These are phyloP conservation scores for Planoprotostelium fungivorum DNA, from an alignment of 78 protist genomes.

Conservation along the genomic window DNA sequence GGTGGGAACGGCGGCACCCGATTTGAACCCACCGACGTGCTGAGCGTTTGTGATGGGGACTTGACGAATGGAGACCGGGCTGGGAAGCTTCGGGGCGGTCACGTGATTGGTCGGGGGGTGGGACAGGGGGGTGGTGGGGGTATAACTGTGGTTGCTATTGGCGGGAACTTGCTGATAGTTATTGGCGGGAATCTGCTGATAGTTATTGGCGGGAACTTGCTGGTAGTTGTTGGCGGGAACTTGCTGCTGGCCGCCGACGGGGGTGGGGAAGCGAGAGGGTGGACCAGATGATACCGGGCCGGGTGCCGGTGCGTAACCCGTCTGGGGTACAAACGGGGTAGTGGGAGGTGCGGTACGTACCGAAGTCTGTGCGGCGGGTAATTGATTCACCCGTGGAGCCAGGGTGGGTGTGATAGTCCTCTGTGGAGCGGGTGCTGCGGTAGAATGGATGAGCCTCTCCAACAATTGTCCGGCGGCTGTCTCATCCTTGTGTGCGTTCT, in stretches of 20 bases:
- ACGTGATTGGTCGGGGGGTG: neutral
- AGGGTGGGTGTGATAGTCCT: neutral
- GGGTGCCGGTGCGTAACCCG: too few species aligned
- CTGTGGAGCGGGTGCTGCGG: neutral
- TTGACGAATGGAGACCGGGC: neutral
- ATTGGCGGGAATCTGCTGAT: too few species aligned
- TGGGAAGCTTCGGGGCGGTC: neutral
- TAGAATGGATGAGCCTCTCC: neutral
- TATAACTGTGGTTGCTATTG: too few species aligned
- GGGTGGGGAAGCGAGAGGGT: too few species aligned
- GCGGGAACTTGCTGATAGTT: too few species aligned
- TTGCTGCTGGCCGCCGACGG: too few species aligned
- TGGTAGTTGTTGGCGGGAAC: too few species aligned
- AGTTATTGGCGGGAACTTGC: too few species aligned
- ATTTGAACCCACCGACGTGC: neutral
- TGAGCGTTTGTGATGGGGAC: neutral
- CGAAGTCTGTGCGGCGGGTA: neutral
- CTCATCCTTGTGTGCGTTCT: too few species aligned
- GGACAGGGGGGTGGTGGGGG: neutral
- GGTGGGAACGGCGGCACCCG: neutral
- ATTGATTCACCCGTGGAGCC: neutral
- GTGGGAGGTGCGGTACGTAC: neutral
- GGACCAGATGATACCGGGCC: too few species aligned
- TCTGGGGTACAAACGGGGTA: neutral
- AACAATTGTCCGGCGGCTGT: neutral